Evolutionary conservation across 2,329 filamentous ascomycete species (phyloP).

Genomic region (Sporothrix humicola): DNA sequence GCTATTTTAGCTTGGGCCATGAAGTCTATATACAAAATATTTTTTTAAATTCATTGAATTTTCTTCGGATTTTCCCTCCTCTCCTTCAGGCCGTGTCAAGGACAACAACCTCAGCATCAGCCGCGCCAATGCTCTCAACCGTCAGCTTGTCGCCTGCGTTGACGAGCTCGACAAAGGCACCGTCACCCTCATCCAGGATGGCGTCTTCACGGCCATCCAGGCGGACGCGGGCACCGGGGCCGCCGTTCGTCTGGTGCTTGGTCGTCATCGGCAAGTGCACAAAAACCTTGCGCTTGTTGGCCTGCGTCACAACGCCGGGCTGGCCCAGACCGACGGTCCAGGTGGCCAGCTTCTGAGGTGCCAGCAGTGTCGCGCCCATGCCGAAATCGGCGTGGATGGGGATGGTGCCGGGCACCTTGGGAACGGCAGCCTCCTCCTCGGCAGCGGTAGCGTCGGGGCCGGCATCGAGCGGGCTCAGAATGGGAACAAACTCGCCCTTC

Average conservation of each 20-base stretch:
- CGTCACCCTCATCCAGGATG: slow-evolving; percentile 76
- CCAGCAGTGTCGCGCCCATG: slow-evolving; percentile 79
- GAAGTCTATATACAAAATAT: not conserved
- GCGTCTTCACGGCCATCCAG: slow-evolving; percentile 70
- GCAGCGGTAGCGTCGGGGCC: slow-evolving; percentile 65
- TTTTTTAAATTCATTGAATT: slow-evolving; percentile 1
- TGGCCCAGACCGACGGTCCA: slow-evolving; percentile 74
- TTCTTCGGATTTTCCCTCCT: not conserved
- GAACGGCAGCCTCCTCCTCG: slow-evolving; percentile 68
- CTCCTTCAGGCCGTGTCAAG: slow-evolving; percentile 63
- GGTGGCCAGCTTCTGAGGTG: slow-evolving; percentile 60
- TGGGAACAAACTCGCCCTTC: slow-evolving; percentile 69
- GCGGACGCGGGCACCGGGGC: slow-evolving; percentile 73
- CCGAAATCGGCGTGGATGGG: slow-evolving; percentile 84
- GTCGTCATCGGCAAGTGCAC: slow-evolving; percentile 78
- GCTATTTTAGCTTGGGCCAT: not conserved
- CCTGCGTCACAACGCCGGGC: slow-evolving; percentile 54
- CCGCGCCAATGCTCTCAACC: slow-evolving; percentile 71
- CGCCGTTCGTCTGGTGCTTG: slow-evolving; percentile 55
- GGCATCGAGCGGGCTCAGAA: slow-evolving; percentile 75
- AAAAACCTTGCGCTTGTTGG: slow-evolving; percentile 72
- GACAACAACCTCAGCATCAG: slow-evolving; percentile 71
- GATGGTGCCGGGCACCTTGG: slow-evolving; percentile 69
- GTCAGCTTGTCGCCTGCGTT: slow-evolving; percentile 67
- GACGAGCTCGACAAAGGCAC: slow-evolving; percentile 58